Conservation (phyloP, 2,329 filamentous ascomycete genomes). For the Magnaporthiopsis rhizophila region DNA sequence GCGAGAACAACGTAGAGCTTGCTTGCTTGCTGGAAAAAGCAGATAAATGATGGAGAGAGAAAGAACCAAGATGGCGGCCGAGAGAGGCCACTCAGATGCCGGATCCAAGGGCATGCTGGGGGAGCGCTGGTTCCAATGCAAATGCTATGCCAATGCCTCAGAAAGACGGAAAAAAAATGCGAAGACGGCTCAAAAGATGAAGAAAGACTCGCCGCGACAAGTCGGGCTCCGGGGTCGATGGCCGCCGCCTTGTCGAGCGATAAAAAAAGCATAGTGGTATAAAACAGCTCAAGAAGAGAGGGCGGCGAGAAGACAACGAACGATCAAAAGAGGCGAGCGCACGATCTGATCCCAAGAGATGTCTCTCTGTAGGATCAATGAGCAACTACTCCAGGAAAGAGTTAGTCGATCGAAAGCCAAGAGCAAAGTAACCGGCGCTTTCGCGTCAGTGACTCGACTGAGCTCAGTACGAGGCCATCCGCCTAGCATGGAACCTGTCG, state of each 20-base stretch:
- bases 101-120: constrained; percentile 18
- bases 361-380: not conserved
- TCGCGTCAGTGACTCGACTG: not conserved
- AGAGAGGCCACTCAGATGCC: constrained; percentile 13
- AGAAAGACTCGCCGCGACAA: not conserved
- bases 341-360: not conserved
- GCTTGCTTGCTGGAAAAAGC: not conserved
- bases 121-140: constrained; percentile 16
- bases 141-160: constrained; percentile 21
- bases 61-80: constrained; percentile 5
- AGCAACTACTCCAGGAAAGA: not conserved
- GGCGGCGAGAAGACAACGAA: not conserved
- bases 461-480: constrained; percentile 56
- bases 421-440: not conserved
- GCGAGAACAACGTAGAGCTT: not conserved
- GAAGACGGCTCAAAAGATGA: constrained; percentile 4
- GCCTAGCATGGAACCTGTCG: constrained; percentile 47
- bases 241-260: constrained; percentile 2
- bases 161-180: constrained; percentile 1
- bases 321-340: not conserved
- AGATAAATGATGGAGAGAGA: not conserved
- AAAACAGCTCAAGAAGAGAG: not conserved
- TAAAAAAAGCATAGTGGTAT: constrained; percentile 5
- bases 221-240: constrained; percentile 10
- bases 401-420: not conserved